Base-by-base conservation (phyloP, 495 filamentous ascomycete species). In the Xylaria grammica region DNA sequence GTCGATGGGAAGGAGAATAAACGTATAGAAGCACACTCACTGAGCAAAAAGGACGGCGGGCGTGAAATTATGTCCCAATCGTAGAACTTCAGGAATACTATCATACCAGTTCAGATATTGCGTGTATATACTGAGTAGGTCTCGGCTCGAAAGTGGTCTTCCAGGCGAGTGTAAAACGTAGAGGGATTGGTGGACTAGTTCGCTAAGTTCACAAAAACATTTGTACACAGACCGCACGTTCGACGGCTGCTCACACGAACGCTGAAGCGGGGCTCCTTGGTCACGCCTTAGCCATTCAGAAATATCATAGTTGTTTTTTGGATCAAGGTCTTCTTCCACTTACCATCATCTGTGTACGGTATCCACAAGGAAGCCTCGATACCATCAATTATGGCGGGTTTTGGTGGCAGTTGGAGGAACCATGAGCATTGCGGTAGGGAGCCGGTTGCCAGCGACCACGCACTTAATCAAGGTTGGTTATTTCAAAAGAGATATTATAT, bases 171-270 rank as follows among this genome's bases (percentile, higher is more conserved):
- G 87, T 9, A 90, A 77, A 24, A 86, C 79, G 65, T 85, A 87
- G n/a, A 90, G 72, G 11, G 84, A 83, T 66, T 89, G 81, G 59
- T 89, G 87, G 4, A 90, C 82, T 11, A 90, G 82, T 72, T 90
- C 88, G 60, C 86, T 88, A 36, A 91, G 81, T 62, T 86, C 84
- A 67, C 85, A 87, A 60, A 88, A 87, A 45, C 84, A 84, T 63
- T 82, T 84, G 66, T 85, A 86, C 11, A 87, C 81, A 36, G 85
- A 86, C 30, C 82, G 75, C 27, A 86, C 82, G 58, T 84, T 85
- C 11, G 81, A 84, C 0, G 83, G 82, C 62, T 85, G 82, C 42
- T 79, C 80, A 65, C 77, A 84, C 4, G 79, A 79, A 52, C 74
- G 76, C 49, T 81, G 79, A 8, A 81, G 67, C 46, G 82, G 82